Base-by-base conservation (phyloP, 129 eudicot species). In the Rutidosis leptorrhynchoides region DNA sequence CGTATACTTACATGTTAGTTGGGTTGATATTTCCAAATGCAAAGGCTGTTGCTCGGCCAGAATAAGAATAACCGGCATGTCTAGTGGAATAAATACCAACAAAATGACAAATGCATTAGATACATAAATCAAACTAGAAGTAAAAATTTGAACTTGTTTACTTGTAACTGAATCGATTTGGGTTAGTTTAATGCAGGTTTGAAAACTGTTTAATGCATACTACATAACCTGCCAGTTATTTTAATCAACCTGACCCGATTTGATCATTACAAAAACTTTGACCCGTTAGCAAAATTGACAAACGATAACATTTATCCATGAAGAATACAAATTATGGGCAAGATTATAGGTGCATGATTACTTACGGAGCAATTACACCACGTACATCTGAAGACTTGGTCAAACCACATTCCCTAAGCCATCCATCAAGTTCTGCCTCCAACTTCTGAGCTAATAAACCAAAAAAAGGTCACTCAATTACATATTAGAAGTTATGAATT, bases 41-140 rank as follows among this genome's bases (percentile, higher is more conserved):
- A 85, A 70, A 92, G 62, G 98, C 98, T 30, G 98, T 96, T 64
- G 98, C 98, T 70, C 89, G 95, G 24, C 98, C 98, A 27, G 98
- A 92, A 84, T 92, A 92, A 17, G 98, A 92, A 72, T 92, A 92
- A 71, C 98, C 98, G 76, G 98, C 98, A 88, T 92, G 98, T 75
- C 98, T 92, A 70, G 76, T 70, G 78, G 78, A 55, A 64, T 45
- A 53, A 71, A 73, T 51, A 69, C 73, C 83, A 81, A 68, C 67
- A 73, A 58, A 68, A 49, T 5, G 19, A 42, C 30, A 32, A 52
- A 40, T 57, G 25, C 27, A 74, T 49, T 45, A 74, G 68, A 61
- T 52, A 51, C 12, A 15, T 15, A 16, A 25, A 14, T 22, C 12
- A 43, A 20, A 64, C 59, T 16, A 14, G 24, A 42, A 40, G 40